These are phyloP conservation scores for Metschnikowia colocasiae DNA, from an alignment of 805 yeast genomes.

Conservation along the genomic window DNA sequence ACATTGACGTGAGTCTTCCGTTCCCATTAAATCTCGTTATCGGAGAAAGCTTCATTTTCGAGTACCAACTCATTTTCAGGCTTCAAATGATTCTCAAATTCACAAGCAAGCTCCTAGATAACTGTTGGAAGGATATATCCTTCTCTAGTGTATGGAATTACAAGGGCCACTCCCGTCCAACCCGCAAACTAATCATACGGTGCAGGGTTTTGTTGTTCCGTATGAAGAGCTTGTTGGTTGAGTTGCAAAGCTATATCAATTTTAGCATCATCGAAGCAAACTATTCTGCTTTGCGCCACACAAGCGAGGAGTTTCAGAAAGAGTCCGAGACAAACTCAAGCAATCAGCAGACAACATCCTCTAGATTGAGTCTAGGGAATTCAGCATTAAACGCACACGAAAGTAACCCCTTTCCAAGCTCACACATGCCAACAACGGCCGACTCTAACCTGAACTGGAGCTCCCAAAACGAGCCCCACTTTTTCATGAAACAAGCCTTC, in stretches of 20 bases:
- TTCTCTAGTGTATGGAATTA: constrained; percentile 66
- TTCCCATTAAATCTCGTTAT: constrained; percentile 81
- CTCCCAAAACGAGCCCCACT: constrained; percentile 8
- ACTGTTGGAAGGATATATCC: constrained; percentile 62
- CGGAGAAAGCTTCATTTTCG: constrained; percentile 63
- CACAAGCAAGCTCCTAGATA: constrained; percentile 55
- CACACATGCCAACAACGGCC: not conserved
- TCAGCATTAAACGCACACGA: not conserved
- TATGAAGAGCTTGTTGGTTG: constrained; percentile 55
- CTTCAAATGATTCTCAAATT: constrained; percentile 62
- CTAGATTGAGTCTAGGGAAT: not conserved
- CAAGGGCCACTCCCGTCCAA: constrained; percentile 36
- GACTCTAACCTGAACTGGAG: not conserved
- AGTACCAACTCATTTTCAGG: constrained; percentile 78
- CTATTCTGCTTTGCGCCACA: constrained; percentile 41
- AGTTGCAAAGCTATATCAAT: constrained; percentile 52
- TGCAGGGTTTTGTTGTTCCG: constrained; percentile 54
- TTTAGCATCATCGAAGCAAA: constrained; percentile 57
- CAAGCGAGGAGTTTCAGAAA: constrained; percentile 10
- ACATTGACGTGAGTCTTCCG: constrained; percentile 63
- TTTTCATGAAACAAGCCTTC: constrained; percentile 13
- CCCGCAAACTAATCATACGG: constrained; percentile 52
- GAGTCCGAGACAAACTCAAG: constrained; percentile 5
- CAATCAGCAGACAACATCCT: not conserved
- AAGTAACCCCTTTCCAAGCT: not conserved